Evolutionary conservation across 495 filamentous ascomycete genomes (phyloP), one percentile per base, ranked within the genome.

Genomic region (Aspergillus incahuasiensis): DNA sequence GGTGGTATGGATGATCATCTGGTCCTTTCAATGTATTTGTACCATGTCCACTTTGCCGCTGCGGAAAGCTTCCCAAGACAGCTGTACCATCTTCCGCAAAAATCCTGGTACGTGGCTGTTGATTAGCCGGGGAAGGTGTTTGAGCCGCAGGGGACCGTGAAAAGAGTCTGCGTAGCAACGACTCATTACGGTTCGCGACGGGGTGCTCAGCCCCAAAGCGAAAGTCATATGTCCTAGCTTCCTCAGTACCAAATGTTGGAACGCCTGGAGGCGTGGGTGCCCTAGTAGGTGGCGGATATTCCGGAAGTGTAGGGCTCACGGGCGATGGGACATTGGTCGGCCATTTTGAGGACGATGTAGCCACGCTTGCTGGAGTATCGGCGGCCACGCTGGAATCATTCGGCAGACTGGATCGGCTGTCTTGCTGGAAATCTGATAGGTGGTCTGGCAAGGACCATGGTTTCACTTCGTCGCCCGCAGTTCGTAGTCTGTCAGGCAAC

Each of bases 211-310:
- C 54, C n/a, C 42, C 40, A 24, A 70, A 69, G 18, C 61, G 72
- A 7, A 64, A 56, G 22, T 70, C 63, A 55, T 63, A 72, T 16
- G 58, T 56, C 7, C 75, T 52, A 6, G 77, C 77, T 61, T 77
- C 75, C 18, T 63, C 66, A 11, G 71, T 70, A 24, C 72, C 70
- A 53, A 80, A 80, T 1, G 73, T 74, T 1, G 77, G 77, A 34
- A 80, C 57, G 1, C 76, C 74, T 1, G 76, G 75, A 24, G 77
- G 77, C 8, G 77, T 80, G 5, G 75, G 72, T 9, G 61, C 52
- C 53, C 77, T 63, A 25, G 59, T 57, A 6, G 76, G 76, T 22
- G 76, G 73, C 40, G 74, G 73, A 48, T 67, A 71, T 30, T 32
- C 55, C 8, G 77, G 77, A 22, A 63, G 58, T 24, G 62, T 47